Conservation (phyloP, 768 basidiomycete genomes). For the Leucocoprinus sp. region DNA sequence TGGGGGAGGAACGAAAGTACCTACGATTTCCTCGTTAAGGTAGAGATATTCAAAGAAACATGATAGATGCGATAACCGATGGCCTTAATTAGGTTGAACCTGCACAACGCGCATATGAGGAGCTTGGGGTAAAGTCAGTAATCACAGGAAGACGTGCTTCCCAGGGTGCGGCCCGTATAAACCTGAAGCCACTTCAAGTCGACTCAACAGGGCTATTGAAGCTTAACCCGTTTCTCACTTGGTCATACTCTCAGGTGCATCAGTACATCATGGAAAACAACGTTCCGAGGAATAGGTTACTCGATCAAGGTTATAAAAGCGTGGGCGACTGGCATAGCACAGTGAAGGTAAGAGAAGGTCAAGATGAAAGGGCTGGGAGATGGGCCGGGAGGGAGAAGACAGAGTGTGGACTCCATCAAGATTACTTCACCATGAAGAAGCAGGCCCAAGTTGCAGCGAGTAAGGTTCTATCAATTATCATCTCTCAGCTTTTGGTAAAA, state of each 20-base stretch:
- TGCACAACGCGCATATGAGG: conserved; percentile 77
- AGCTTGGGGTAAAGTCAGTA: conserved; percentile 71
- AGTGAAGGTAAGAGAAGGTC: conserved; percentile 50
- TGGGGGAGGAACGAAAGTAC: conserved; percentile 85
- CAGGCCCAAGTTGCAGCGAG: conserved; percentile 32
- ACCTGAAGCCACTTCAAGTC: conserved; percentile 79
- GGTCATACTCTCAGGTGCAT: conserved; percentile 81
- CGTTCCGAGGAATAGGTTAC: conserved; percentile 82
- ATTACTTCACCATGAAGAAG: conserved; percentile 73
- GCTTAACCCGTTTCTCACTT: conserved; percentile 87
- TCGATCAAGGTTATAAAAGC: conserved; percentile 88
- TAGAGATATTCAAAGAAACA: conserved; percentile 22
- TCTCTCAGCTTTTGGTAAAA: neutral
- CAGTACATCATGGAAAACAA: conserved; percentile 74
- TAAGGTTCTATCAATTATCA: neutral
- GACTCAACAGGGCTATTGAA: conserved; percentile 88
- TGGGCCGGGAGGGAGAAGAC: conserved; percentile 91
- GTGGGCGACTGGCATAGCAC: conserved; percentile 99
- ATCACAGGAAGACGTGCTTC: conserved; percentile 94
- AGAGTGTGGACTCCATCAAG: conserved; percentile 92
- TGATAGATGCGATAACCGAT: neutral
- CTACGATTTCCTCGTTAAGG: conserved; percentile 93
- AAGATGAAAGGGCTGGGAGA: conserved; percentile 84
- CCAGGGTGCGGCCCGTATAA: conserved; percentile 85
- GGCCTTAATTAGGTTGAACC: conserved; percentile 70